Conservation (phyloP, 345 rosid species). For the Citrus glauca region DNA sequence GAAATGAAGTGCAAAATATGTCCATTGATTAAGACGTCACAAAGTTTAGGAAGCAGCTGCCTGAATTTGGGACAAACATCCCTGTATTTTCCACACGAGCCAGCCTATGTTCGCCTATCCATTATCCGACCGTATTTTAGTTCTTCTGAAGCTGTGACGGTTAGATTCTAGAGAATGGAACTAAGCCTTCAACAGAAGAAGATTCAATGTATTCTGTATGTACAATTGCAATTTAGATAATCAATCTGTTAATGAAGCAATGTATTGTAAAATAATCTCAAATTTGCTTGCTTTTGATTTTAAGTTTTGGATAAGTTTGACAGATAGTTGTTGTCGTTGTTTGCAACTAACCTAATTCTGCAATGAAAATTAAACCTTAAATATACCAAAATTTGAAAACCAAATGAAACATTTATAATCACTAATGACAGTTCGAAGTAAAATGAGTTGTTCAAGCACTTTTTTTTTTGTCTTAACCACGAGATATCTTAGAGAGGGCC, state of each 20-base stretch:
- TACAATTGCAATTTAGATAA: neutral
- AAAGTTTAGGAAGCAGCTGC: neutral
- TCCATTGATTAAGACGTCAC: constrained; percentile 24
- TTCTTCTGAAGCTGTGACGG: neutral
- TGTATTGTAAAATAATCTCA: neutral
- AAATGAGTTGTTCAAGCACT: neutral
- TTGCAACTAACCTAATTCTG: neutral
- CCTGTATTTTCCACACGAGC: neutral
- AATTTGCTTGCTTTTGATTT: neutral
- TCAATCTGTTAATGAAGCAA: neutral
- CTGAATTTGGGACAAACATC: neutral
- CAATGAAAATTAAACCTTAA: neutral
- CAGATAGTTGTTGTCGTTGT: neutral
- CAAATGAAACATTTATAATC: neutral
- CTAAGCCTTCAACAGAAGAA: neutral
- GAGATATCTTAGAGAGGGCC: too few relatives aligned
- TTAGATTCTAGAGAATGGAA: neutral
- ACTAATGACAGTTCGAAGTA: neutral
- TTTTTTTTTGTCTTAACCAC: too few relatives aligned
- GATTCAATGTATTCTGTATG: neutral
- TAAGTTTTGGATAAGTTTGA: neutral
- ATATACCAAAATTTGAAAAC: neutral
- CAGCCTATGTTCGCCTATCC: neutral
- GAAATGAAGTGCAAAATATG: constrained; percentile 50
- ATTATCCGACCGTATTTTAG: too few relatives aligned